phyloP scores from a whole-genome alignment of 2,329 filamentous ascomycete species.

The Fusarium proliferatum region DNA sequence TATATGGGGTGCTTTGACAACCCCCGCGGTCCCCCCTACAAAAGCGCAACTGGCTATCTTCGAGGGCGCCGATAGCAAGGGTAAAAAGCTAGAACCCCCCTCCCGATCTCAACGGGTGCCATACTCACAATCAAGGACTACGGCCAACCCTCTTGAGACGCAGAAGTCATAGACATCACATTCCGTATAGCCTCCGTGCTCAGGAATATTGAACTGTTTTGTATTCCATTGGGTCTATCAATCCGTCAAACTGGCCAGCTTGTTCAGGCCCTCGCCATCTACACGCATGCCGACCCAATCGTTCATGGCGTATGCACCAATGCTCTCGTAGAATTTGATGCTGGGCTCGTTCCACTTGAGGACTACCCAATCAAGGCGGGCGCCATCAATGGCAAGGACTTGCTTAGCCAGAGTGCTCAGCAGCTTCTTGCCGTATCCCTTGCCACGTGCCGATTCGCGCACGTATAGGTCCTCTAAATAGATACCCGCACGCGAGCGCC shows the following conservation, averaged over 20 bases:
- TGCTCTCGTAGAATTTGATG: conserved; percentile 84
- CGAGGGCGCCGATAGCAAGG: conserved; percentile 53
- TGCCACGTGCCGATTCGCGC: conserved; percentile 73
- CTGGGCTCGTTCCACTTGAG: conserved; percentile 93
- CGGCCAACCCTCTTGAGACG: background rate
- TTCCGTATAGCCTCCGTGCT: background rate
- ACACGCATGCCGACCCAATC: conserved; percentile 83
- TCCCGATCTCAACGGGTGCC: background rate
- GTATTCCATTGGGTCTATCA: conserved; percentile 25
- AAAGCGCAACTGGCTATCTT: conserved; percentile 59
- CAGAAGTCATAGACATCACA: background rate
- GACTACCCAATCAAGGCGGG: conserved; percentile 88
- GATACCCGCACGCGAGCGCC: conserved; percentile 87
- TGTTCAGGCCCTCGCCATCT: conserved; percentile 72
- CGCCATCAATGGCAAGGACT: conserved; percentile 76
- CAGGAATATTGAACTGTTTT: background rate
- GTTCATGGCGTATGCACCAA: conserved; percentile 73
- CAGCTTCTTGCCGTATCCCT: conserved; percentile 82
- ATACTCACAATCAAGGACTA: conserved; percentile 25
- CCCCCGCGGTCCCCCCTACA: conserved; percentile 46
- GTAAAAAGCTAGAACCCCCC: conserved; percentile 33
- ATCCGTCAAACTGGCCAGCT: conserved; percentile 63
- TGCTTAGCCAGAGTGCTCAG: conserved; percentile 83
- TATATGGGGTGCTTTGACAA: conserved; percentile 58
- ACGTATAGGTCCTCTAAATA: conserved; percentile 97